Percentiles rank a stretch among this genome's conserved stretches.
These are phyloP conservation scores for Rubroboletus pulcherrimus DNA, from an alignment of 768 basidiomycete species.

Conservation along the genomic window DNA sequence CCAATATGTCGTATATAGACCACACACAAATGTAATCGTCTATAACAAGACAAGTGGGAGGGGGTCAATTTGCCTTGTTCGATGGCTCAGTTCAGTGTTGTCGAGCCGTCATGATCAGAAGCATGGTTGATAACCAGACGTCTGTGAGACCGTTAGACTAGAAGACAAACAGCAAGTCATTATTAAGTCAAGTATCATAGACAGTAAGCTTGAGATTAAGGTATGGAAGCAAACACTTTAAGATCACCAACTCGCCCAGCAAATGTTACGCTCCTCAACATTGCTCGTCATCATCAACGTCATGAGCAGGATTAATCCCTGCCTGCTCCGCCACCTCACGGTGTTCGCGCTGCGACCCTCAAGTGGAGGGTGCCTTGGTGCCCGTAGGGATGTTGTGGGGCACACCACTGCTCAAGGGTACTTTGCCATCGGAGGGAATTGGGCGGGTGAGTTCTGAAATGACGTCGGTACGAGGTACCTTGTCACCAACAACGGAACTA, in stretches of 20 bases:
- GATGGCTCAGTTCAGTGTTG: too few relatives aligned
- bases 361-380: background rate
- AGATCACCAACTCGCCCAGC: background rate
- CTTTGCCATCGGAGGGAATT: background rate
- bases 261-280: background rate
- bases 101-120: too few relatives aligned
- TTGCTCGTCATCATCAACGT: background rate
- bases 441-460: background rate
- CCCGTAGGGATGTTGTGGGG: background rate
- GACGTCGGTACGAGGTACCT: background rate
- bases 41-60: too few relatives aligned
- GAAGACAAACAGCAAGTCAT: background rate
- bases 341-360: background rate
- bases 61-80: too few relatives aligned
- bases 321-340: background rate
- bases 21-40: too few relatives aligned
- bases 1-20: too few relatives aligned
- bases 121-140: too few relatives aligned
- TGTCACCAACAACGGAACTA: background rate
- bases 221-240: background rate
- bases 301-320: background rate
- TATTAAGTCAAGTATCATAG: constrained; percentile 1
- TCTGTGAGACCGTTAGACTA: too few relatives aligned
- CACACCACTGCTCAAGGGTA: too few relatives aligned
- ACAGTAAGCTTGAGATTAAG: background rate